Evolutionary conservation across 1,284 basidiomycete genomes (phyloP), one percentile per base, ranked within the genome.

Genomic region (Ceratorhiza oryzae-sativae): DNA sequence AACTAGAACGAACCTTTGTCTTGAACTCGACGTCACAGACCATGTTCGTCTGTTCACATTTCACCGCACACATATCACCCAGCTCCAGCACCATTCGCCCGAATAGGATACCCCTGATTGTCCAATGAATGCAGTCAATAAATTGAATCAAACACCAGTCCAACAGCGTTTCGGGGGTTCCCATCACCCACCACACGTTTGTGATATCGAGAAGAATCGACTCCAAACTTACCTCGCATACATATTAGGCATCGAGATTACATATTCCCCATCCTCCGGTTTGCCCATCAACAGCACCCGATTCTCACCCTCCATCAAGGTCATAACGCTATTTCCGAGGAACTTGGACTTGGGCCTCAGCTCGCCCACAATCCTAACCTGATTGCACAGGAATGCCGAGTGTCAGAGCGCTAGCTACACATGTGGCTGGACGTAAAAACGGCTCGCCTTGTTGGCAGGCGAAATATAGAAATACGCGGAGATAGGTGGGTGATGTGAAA

Each of bases 21-120:
- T 98, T 99, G 85, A 99, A 99, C 77, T 98, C 95, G 48, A 99
- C 83, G 78, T 98, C 95, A 75, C 92, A 93, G 55, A 80, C 83
- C 74, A 95, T 81, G 34, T 89, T 88, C 60, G 88, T 90, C 76
- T 87, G 87, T 75, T 92, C 90, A 82, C 95, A 96, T 81, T 88
- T 87, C 71, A 95, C 93, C n/a, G 84, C 86, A 77, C 93, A 94
- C 34, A 88, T 87, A 81, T 99, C 97, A 9, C 97, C 97, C 15
- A 99, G 85, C 82, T 99, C 97, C 61, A 98, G 85, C 20, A 98
- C 90, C 95, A 99, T 98, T 85, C 95, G 97, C 18, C 97, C 97
- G 79, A 98, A 98, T 53, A 98, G 82, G 77, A 99, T 99, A 0
- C 97, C 97, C 53, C 97, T 88, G 23, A 96, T 96, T 58, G 8